Percentiles rank a stretch among this genome's conserved stretches.
phyloP scores from a whole-genome alignment of 106 monocot genomes.

The Dendrobium officinale region DNA sequence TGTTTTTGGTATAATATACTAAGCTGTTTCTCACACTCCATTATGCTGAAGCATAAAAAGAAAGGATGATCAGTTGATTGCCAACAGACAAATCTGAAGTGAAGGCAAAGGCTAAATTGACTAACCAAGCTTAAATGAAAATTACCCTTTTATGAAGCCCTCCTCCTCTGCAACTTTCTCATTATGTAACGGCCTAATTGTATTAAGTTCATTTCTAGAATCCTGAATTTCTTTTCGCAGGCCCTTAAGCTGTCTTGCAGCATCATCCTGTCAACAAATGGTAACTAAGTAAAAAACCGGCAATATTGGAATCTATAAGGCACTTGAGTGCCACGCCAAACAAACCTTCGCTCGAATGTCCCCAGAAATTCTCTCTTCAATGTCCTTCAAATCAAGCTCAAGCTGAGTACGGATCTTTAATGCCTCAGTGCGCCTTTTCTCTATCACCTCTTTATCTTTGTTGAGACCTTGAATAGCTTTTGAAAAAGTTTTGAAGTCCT shows the following conservation, averaged over 20 bases:
- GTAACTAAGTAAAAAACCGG: slow-evolving; percentile 5
- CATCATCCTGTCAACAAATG: slow-evolving; percentile 58
- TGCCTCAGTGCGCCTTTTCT: slow-evolving; percentile 64
- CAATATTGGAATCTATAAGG: not conserved
- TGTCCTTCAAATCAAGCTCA: slow-evolving; percentile 92
- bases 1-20: slow-evolving; percentile 98
- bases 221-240: slow-evolving; percentile 80
- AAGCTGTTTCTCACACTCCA: slow-evolving; percentile 91
- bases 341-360: slow-evolving; percentile 73
- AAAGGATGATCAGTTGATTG: not conserved
- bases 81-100: not conserved
- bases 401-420: slow-evolving; percentile 57
- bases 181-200: slow-evolving; percentile 54
- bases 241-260: slow-evolving; percentile 56
- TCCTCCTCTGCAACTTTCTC: slow-evolving; percentile 78
- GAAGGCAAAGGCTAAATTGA: slow-evolving; percentile 1
- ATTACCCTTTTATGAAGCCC: slow-evolving; percentile 74
- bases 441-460: slow-evolving; percentile 61
- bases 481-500: slow-evolving; percentile 55
- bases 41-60: slow-evolving; percentile 44
- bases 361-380: slow-evolving; percentile 64
- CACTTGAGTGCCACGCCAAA: not conserved
- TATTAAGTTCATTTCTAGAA: slow-evolving; percentile 74
- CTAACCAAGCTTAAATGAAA: not conserved
- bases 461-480: slow-evolving; percentile 71